Evolutionary conservation across 352 stramenopile genomes (phyloP), one percentile per base, ranked within the genome.

Genomic region (Phytophthora sansomeana): DNA sequence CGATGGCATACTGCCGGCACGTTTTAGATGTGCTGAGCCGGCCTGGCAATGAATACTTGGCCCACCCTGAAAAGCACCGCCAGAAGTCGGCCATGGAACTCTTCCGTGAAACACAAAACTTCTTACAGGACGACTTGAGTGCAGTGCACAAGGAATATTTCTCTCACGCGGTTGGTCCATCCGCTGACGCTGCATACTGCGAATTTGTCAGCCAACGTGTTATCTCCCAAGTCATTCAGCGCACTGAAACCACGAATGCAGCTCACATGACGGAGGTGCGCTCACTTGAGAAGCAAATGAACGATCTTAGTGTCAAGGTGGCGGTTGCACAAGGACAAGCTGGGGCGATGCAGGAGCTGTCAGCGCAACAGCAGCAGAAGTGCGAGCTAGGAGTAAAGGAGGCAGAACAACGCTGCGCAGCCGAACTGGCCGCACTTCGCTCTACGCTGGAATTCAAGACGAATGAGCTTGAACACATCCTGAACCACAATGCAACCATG

Each of bases 401-500:
- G 53, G 81, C 81, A 14, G 86, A 95, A 56, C 80, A 90, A 63
- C 86, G 87, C 5, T 92, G 81, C 56, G 75, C 82, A 14, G 80
- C 76, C 21, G 85, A 96, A 61, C 74, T 95, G 36, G 58, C 81
- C 7, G 71, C 73, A 32, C 69, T 96, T 65, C 81, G 77, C 13
- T 83, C 86, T 26, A 88, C 82, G 30, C 61, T 96, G 28, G 87
- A 96, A 41, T 95, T 92, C 66, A 95, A 96, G 71, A 95, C 85
- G 14, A 91, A 93, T 61, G 87, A 96, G 65, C 68, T 96, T 16
- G 88, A 96, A 60, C 85, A 96, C 75, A 88, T 96, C 60, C 58
- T 95, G 44, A 93, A 91, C 66, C 86, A 96, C 69, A 96, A 96
- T 32, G 85, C 86, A 26, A 96, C 88, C n/a, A 77, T 96, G 72